These are phyloP conservation scores for Umbelopsis sp. DNA, from an alignment of 192 early-diverging fungal species.

Conservation along the genomic window DNA sequence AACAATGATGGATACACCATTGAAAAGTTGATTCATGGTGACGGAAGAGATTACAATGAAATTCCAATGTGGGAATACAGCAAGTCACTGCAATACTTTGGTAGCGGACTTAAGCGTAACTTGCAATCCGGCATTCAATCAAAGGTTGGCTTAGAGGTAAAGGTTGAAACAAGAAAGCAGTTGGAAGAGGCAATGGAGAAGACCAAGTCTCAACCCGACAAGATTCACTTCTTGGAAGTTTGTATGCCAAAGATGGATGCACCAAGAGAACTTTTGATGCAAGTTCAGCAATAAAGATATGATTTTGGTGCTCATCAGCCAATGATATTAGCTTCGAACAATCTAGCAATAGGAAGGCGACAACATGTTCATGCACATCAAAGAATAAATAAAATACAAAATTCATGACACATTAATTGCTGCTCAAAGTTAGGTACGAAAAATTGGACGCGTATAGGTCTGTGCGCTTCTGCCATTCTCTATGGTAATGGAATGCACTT, in stretches of 20 bases:
- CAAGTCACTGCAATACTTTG: constrained; percentile 52
- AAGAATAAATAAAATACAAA: too few species aligned
- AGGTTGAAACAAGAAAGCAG: constrained; percentile 36
- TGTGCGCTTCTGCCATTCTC: not conserved
- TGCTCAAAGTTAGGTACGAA: too few species aligned
- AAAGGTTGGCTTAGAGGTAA: constrained; percentile 38
- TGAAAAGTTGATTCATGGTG: constrained; percentile 52
- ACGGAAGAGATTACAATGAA: constrained; percentile 46
- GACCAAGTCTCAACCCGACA: constrained; percentile 29
- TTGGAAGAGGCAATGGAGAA: constrained; percentile 41
- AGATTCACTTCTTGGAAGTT: constrained; percentile 54
- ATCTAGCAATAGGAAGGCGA: too few species aligned
- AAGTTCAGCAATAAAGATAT: constrained; percentile 3
- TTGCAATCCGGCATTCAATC: constrained; percentile 10
- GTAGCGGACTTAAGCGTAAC: constrained; percentile 31
- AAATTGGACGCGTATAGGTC: too few species aligned
- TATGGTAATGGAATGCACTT: not conserved
- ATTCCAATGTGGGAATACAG: constrained; percentile 54
- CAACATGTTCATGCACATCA: too few species aligned
- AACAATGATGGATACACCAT: constrained; percentile 61
- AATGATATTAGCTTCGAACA: too few species aligned
- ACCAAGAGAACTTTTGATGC: constrained; percentile 42
- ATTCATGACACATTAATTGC: too few species aligned
- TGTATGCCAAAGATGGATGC: constrained; percentile 51
- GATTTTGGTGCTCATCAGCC: too few species aligned